These are phyloP conservation scores for Boechera divaricarpa DNA, from an alignment of 345 rosid genomes.

Conservation along the genomic window DNA sequence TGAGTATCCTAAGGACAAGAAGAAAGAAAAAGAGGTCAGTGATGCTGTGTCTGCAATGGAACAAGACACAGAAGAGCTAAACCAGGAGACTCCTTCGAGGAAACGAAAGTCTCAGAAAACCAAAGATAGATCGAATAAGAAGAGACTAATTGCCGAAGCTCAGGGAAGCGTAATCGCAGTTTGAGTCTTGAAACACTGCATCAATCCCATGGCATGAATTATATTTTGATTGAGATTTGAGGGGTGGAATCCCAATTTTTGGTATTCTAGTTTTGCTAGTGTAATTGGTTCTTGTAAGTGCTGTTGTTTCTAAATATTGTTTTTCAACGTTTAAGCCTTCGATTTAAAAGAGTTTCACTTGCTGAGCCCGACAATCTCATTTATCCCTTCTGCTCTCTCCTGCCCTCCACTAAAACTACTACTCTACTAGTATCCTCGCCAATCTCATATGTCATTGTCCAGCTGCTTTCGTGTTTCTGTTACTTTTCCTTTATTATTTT, in stretches of 20 bases:
- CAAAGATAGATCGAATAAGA: slow-evolving; percentile 60
- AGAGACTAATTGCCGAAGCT: slow-evolving; percentile 52
- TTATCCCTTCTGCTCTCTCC: background rate
- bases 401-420: background rate
- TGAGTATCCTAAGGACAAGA: slow-evolving; percentile 21
- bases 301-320: slow-evolving; percentile 4
- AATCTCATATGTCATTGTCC: too few relatives aligned
- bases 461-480: background rate
- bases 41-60: slow-evolving; percentile 38
- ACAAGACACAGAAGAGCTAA: slow-evolving; percentile 34
- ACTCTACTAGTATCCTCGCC: too few relatives aligned
- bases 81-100: slow-evolving; percentile 50
- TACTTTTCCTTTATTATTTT: too few relatives aligned
- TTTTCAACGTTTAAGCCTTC: background rate
- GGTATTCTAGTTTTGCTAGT: slow-evolving; percentile 2
- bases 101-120: slow-evolving; percentile 68
- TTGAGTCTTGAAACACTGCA: slow-evolving; percentile 37
- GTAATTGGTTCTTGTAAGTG: slow-evolving; percentile 29
- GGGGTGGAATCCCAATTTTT: slow-evolving; percentile 27
- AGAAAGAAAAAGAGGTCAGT: slow-evolving; percentile 14
- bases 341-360: background rate
- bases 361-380: background rate
- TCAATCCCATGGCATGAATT: slow-evolving; percentile 7
- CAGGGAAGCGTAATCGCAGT: slow-evolving; percentile 47
- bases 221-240: slow-evolving; percentile 5